Conservation (phyloP, 495 filamentous ascomycete genomes). For the Lophiotrema nucula region DNA sequence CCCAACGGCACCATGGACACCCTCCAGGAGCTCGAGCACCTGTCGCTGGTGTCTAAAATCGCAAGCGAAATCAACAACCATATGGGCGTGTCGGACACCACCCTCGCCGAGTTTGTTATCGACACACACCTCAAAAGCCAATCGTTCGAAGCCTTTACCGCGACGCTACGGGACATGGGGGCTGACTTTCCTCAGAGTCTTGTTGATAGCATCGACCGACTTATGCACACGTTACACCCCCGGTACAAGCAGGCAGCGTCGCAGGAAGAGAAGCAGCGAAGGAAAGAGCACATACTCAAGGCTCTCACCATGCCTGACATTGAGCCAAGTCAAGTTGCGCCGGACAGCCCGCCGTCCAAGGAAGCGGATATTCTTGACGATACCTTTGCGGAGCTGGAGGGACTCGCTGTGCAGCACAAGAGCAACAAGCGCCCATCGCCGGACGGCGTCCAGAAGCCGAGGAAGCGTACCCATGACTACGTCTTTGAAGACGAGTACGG, state of each 20-base stretch:
- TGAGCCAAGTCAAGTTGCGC: constrained; percentile 52
- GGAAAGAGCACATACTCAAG: constrained; percentile 79
- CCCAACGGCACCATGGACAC: constrained; percentile 70
- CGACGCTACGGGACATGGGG: constrained; percentile 66
- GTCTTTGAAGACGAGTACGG: constrained; percentile 63
- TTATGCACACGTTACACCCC: constrained; percentile 88
- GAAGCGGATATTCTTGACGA: constrained; percentile 77
- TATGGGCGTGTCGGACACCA: constrained; percentile 86
- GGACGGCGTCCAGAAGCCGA: constrained; percentile 30
- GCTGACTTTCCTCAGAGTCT: constrained; percentile 87
- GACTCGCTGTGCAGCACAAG: constrained; percentile 59
- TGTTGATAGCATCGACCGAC: constrained; percentile 82
- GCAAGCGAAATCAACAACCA: constrained; percentile 91
- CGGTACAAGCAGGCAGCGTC: constrained; percentile 66
- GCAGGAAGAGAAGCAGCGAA: constrained; percentile 40
- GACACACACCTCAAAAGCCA: constrained; percentile 76
- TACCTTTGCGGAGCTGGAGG: constrained; percentile 86
- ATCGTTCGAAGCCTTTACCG: constrained; percentile 66
- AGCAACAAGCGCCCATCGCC: constrained; percentile 47
- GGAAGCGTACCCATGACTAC: constrained; percentile 53
- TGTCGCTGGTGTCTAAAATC: constrained; percentile 90
- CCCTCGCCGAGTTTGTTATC: constrained; percentile 89
- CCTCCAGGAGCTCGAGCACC: constrained; percentile 80
- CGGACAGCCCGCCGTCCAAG: constrained; percentile 41
- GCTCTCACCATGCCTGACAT: constrained; percentile 87